Base-by-base conservation (phyloP, 192 early-diverging fungal genomes). In the Coemansia sp. region DNA sequence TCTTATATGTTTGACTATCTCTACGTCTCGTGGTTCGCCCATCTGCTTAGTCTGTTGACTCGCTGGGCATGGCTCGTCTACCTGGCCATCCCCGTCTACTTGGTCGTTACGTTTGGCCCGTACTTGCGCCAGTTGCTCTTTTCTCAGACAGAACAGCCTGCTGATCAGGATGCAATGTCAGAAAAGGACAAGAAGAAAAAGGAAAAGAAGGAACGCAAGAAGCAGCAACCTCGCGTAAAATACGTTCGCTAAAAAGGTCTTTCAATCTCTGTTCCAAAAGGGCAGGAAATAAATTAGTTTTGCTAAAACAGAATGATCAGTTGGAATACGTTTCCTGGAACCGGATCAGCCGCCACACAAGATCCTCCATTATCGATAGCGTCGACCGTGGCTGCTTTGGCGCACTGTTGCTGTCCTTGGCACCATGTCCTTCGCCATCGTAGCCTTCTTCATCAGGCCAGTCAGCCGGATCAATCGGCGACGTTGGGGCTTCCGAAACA, bases 21-120 rank as follows among this genome's bases (percentile, higher is more conserved):
- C 52, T 94, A 94, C 52, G 81, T 94, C 31, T 87, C 89, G 19
- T 92, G 90, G 90, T 84, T 87, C 57, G 88, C 88, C 33, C 88
- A 90, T 31, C 27, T 76, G 40, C 64, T 72, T 8, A 69, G 76
- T 22, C 25, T 83, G 62, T 28, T 67, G 15, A 75, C 73, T 0
- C 48, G 38, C 6, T 76, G 73, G 66, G 68, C 74, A 8, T 83
- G 76, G 82, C 25, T 40, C 20, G 13, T 83, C 48, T 83, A 79
- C 30, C 10, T 79, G 68, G 56, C 56, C 3, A 74, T 83, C 13
- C 82, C 82, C 7, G 65, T 60, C 1, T 83, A 79, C 34, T 10
- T 63, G 23, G 64, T 31, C 22, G 59, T 59, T 22, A 45, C 45
- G 55, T 57, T 75, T 31, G 64, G 72, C n/a, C 70, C 75, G 11